Conservation (phyloP, 2,329 filamentous ascomycete genomes). For the Stagonosporopsis rhizophila region DNA sequence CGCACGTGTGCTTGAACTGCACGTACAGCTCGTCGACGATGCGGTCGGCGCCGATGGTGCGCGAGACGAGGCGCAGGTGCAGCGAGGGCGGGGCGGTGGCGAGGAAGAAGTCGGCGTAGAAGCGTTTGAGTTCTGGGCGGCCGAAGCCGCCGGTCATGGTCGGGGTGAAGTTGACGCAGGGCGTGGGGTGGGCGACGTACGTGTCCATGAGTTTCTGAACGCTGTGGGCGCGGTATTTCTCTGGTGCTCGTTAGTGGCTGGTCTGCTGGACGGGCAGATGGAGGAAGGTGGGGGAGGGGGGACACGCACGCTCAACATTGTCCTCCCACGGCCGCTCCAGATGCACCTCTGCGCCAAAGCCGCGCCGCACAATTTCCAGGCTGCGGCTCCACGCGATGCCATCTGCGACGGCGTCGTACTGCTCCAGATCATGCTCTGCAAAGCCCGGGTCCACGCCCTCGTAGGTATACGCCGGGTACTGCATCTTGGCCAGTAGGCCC, state of each 20-base stretch:
- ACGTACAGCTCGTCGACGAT: constrained; percentile 68
- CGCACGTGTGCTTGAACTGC: constrained; percentile 63
- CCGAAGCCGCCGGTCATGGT: constrained; percentile 57
- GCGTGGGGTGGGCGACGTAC: constrained; percentile 44
- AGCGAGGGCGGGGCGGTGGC: constrained; percentile 55
- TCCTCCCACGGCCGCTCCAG: constrained; percentile 56
- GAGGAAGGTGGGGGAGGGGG: too few relatives aligned
- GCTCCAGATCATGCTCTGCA: constrained; percentile 72
- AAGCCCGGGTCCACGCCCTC: constrained; percentile 68
- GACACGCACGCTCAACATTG: constrained; percentile 44
- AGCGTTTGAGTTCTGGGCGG: constrained; percentile 53
- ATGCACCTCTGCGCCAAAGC: constrained; percentile 61
- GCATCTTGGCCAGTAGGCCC: constrained; percentile 51
- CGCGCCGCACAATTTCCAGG: constrained; percentile 64
- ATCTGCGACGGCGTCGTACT: constrained; percentile 69
- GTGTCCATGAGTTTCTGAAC: constrained; percentile 49
- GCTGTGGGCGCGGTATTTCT: constrained; percentile 48
- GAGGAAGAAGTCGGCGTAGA: constrained; percentile 66
- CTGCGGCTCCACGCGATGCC: constrained; percentile 74
- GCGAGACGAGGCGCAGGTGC: constrained; percentile 62
- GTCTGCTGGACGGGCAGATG: background rate
- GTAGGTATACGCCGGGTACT: constrained; percentile 61
- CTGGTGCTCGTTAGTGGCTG: constrained; percentile 26
- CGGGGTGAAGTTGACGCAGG: constrained; percentile 53
- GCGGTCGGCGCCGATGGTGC: constrained; percentile 64